phyloP scores from a whole-genome alignment of 1,139 yeast genomes.

The Blastobotrys aristatus region DNA sequence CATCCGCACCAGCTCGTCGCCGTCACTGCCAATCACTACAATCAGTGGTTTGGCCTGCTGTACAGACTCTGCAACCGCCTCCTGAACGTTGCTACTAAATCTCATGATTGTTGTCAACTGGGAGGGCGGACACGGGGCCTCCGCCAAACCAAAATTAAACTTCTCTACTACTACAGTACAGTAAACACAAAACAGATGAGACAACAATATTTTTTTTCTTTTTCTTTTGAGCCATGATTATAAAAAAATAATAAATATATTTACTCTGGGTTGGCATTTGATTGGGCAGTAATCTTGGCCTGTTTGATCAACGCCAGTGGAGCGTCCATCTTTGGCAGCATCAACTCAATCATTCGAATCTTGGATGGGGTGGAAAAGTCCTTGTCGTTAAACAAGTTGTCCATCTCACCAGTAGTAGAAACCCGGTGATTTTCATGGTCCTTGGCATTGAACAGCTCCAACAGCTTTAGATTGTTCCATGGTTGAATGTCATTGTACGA shows the following conservation, averaged over 20 bases:
- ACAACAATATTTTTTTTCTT: not conserved
- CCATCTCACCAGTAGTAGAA: slow-evolving; percentile 61
- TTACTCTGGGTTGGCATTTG: slow-evolving; percentile 37
- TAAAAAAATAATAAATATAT: not conserved
- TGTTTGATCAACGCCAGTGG: slow-evolving; percentile 67
- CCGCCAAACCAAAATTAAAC: too few relatives aligned
- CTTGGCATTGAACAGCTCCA: slow-evolving; percentile 69
- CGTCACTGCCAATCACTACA: not conserved
- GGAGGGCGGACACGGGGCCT: not conserved
- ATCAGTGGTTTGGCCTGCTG: not conserved
- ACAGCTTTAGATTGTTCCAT: slow-evolving; percentile 69
- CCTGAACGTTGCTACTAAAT: not conserved
- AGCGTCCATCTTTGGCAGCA: slow-evolving; percentile 79
- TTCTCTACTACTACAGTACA: too few relatives aligned
- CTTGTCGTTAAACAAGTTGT: slow-evolving; percentile 48
- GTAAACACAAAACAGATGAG: too few relatives aligned
- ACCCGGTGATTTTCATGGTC: slow-evolving; percentile 44
- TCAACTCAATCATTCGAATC: slow-evolving; percentile 73
- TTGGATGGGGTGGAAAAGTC: slow-evolving; percentile 56
- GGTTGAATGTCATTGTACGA: slow-evolving; percentile 74
- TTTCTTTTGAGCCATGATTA: not conserved
- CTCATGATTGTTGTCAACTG: not conserved
- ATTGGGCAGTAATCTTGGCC: slow-evolving; percentile 70
- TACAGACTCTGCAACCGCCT: not conserved
- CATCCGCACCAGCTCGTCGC: not conserved